Evolutionary conservation across 2,329 filamentous ascomycete genomes (phyloP).

Genomic region (Nemania bipapillata): DNA sequence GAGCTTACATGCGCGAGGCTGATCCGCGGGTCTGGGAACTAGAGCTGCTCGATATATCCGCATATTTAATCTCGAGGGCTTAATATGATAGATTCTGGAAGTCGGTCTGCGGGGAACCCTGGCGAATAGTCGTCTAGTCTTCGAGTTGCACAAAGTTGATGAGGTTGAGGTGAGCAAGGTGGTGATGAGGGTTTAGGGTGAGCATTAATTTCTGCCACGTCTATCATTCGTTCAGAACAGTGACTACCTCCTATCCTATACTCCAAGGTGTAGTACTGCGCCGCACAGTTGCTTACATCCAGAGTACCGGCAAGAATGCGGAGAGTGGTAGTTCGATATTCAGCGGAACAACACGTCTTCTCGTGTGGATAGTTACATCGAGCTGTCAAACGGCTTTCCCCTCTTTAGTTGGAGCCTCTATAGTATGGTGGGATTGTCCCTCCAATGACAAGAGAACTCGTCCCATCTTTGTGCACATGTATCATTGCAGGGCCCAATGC

Average conservation of each 20-base stretch:
- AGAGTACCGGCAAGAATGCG: not conserved
- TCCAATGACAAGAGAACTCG: slow-evolving; percentile 19
- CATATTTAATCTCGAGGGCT: not conserved
- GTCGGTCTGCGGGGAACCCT: not conserved
- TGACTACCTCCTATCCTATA: too few species aligned
- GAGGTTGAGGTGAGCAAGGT: not conserved
- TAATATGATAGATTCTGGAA: not conserved
- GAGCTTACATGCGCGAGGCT: slow-evolving; percentile 14
- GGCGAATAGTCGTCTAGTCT: not conserved
- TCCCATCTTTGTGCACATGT: not conserved
- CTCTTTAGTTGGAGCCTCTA: not conserved
- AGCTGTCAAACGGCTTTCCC: not conserved
- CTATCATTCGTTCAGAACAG: not conserved
- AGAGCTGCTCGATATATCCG: not conserved
- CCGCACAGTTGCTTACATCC: slow-evolving; percentile 3
- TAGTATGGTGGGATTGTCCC: slow-evolving; percentile 7
- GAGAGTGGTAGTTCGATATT: not conserved
- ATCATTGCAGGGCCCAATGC: slow-evolving; percentile 19
- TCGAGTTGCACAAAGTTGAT: not conserved
- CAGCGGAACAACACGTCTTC: not conserved
- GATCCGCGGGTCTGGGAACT: slow-evolving; percentile 24
- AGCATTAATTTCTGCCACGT: too few species aligned
- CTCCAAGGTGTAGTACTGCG: not conserved
- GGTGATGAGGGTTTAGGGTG: not conserved
- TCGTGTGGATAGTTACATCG: slow-evolving; percentile 16